Evolutionary conservation across 225 moss, liverwort and hornwort genomes (phyloP), one percentile per base, ranked within the genome.

Genomic region (Pseudoscleropodium purum): DNA sequence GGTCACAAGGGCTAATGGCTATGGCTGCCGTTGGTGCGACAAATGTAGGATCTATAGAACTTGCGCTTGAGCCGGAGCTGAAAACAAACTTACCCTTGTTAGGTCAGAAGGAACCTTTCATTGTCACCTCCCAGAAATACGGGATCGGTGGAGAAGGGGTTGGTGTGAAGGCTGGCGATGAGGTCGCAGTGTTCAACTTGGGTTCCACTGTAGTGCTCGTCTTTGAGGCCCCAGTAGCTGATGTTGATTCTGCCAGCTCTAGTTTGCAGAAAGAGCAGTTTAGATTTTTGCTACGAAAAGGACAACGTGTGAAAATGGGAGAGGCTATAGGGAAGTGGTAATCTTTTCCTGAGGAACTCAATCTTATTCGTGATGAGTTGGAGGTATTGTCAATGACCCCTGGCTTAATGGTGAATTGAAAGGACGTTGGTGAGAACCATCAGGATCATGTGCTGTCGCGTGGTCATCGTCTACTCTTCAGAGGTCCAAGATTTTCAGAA

Each of bases 11-110:
- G 34, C 92, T 97, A n/a, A 96, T 98, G 97, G 96, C 96, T 64
- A 94, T 98, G 95, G 98, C 97, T 64, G 98, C 98, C 65, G 97
- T 98, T 18, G 98, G 98, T 77, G 98, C 98, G 54, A 98, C 98
- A 18, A 98, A 97, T 89, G 98, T 98, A 54, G 98, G 98, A 62
- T 98, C 98, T 37, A 98, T 98, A 88, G 98, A 97, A 92, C 90
- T 98, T 67, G 91, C 90, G 61, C 88, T 96, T 36, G 98, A 98
- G 92, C 97, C 98, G 34, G 96, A 97, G 91, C 91, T 98, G 81
- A 96, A 90, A 86, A 97, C 98, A 61, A 98, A 98, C 67, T 88
- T 93, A 84, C 95, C 94, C 36, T 91, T 94, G 75, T 83, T 93
- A 83, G 91, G 93, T 69, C 81, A 92, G 79, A 91, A 92, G 70